Evolutionary conservation across 2,329 filamentous ascomycete species (phyloP), one percentile per base, ranked within the genome.

Genomic region (Aspergillus cejpii): DNA sequence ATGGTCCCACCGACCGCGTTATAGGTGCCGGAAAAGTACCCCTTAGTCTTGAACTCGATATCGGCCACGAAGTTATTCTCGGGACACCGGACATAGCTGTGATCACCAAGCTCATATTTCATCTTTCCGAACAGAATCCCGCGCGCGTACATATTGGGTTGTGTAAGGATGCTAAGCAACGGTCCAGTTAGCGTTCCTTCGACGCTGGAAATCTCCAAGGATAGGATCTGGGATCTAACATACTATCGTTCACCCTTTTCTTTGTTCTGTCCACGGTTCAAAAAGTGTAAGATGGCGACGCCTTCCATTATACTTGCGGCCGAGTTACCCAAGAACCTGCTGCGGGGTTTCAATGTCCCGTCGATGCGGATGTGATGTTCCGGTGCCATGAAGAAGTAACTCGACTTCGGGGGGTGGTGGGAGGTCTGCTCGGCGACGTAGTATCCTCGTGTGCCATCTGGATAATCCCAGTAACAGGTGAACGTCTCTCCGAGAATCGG

Each of bases 241-340:
- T 75, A 94, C 88, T 95, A 97, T 83, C 83, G 78, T 70, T 98
- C 92, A 47, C 85, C 85, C 38, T 76, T 72, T 23, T 73, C 74
- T 52, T 61, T 60, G 43, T 83, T 72, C 51, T 77, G 73, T 31
- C 87, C 86, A 41, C 85, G 77, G 65, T 96, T 96, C 53, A 90
- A 65, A 42, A 98, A 75, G 39, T 81, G 82, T 64, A 98, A 71
- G 47, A 94, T 85, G 2, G 91, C 91, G 43, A 94, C 88, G 1
- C 92, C 92, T 64, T 98, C 94, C 92, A 98, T 98, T 72, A 98
- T 75, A 69, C 91, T 97, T 31, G 91, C 92, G 0, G 92, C 92
- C 2, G 92, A 98, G 70, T 98, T 98, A 41, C 92, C 92, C 31
- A 98, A 71, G 61, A 98, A 98, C 62, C 85, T 94, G 70, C 90